Evolutionary conservation across 176 grass and related monocot genomes (phyloP).

Genomic region (Bothriochloa decipiens): DNA sequence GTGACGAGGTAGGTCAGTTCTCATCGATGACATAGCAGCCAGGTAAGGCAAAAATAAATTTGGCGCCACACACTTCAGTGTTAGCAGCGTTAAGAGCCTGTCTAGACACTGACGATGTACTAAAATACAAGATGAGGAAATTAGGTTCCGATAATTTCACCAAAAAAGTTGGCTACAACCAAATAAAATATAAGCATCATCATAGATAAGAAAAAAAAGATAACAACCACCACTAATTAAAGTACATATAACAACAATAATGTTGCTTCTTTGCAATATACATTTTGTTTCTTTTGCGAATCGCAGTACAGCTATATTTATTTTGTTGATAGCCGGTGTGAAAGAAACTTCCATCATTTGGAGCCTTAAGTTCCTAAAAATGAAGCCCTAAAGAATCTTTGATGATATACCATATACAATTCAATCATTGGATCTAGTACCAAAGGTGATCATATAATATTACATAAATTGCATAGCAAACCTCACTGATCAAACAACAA

Average conservation of each 20-base stretch:
- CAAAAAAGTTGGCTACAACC: not conserved
- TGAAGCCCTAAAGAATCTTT: not conserved
- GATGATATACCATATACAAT: conserved; percentile 14
- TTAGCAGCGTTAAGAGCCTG: not conserved
- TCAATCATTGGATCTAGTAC: conserved; percentile 33
- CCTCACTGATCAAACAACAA: conserved; percentile 3
- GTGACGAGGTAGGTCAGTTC: not conserved
- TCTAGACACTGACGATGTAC: too few relatives aligned
- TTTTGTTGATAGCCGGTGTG: not conserved
- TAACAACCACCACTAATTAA: too few relatives aligned
- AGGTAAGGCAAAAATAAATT: not conserved
- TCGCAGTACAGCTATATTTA: not conserved
- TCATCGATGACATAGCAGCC: not conserved
- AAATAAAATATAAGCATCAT: not conserved
- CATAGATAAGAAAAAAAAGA: too few relatives aligned
- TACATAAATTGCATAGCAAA: not conserved
- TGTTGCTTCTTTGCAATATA: not conserved
- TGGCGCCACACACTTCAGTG: not conserved
- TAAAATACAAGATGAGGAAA: not conserved
- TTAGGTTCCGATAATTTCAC: too few relatives aligned
- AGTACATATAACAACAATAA: not conserved
- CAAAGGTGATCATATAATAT: not conserved
- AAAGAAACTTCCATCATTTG: not conserved
- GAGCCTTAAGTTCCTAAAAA: not conserved
- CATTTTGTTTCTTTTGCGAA: not conserved